A percentile compares a stretch with the other conserved stretches of the same genome.
These are phyloP conservation scores for Rhodamnia argentea DNA, from an alignment of 345 rosid genomes.

Conservation along the genomic window DNA sequence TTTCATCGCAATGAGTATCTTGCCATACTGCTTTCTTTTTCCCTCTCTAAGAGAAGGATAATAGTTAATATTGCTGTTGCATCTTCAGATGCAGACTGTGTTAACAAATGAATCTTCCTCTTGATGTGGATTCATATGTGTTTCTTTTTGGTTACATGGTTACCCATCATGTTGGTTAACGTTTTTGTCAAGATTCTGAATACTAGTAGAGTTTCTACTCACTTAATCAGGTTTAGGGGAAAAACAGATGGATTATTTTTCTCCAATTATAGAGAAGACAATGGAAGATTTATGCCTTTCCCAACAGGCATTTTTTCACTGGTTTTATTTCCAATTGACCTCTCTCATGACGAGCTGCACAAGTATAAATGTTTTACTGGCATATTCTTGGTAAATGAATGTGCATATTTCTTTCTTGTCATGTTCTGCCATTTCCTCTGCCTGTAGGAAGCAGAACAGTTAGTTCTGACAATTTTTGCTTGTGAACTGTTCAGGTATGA, in stretches of 20 bases:
- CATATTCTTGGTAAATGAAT: neutral
- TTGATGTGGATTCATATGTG: neutral
- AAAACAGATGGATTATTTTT: neutral
- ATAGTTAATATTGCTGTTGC: neutral
- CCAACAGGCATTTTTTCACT: neutral
- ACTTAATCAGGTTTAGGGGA: neutral
- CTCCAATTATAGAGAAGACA: neutral
- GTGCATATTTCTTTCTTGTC: neutral
- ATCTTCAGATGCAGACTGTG: neutral
- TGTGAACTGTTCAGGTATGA: constrained; percentile 57
- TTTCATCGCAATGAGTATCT: neutral
- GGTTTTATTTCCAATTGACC: neutral
- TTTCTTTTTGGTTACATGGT: neutral
- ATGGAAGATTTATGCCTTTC: neutral
- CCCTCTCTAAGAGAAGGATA: neutral
- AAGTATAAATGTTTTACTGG: neutral
- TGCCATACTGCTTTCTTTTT: neutral
- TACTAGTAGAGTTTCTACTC: neutral
- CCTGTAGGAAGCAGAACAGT: neutral
- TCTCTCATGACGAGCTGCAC: neutral
- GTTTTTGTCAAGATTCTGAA: neutral
- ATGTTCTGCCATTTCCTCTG: neutral
- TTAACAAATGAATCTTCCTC: neutral
- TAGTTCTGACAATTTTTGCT: neutral
- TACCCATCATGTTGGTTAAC: neutral